A percentile compares a stretch with the other conserved stretches of the same genome.
These are phyloP conservation scores for Gloeostereum incarnatum DNA, from an alignment of 768 basidiomycete genomes.

Conservation along the genomic window DNA sequence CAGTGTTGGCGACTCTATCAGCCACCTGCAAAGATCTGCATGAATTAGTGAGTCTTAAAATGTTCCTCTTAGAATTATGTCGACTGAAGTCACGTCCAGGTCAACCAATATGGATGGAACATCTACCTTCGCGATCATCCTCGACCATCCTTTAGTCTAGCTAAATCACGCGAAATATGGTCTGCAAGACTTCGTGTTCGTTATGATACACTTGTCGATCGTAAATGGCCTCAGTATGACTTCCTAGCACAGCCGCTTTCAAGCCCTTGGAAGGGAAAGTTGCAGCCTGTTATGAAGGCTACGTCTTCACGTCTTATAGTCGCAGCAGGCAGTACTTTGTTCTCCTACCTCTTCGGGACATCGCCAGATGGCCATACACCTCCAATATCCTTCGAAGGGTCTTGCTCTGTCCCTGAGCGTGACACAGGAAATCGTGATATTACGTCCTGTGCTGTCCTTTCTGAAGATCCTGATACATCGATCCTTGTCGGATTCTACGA, in stretches of 20 bases:
- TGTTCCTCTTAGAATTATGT: background rate
- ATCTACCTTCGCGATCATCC: slow-evolving; percentile 39
- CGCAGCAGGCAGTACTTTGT: slow-evolving; percentile 48
- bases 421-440: slow-evolving; percentile 33
- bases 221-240: slow-evolving; percentile 32
- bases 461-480: slow-evolving; percentile 31
- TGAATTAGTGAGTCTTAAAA: slow-evolving; percentile 29
- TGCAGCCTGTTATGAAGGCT: slow-evolving; percentile 48
- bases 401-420: slow-evolving; percentile 25
- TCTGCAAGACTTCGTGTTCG: slow-evolving; percentile 29
- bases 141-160: slow-evolving; percentile 45
- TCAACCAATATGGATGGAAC: slow-evolving; percentile 55
- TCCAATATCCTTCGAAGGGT: slow-evolving; percentile 35
- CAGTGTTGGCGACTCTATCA: slow-evolving; percentile 26
- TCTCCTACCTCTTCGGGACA: slow-evolving; percentile 42
- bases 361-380: slow-evolving; percentile 25
- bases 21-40: slow-evolving; percentile 28
- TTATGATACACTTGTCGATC: slow-evolving; percentile 45
- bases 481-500: slow-evolving; percentile 49
- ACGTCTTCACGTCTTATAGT: slow-evolving; percentile 47
- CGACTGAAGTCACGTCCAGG: slow-evolving; percentile 36
- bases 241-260: slow-evolving; percentile 63
- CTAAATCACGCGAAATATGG: slow-evolving; percentile 34
- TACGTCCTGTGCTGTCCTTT: slow-evolving; percentile 41
- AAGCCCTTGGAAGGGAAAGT: slow-evolving; percentile 44